Percentiles rank a stretch among this genome's conserved stretches.
Evolutionary conservation across 2,329 filamentous ascomycete genomes (phyloP).

Genomic region (Colletotrichum lindemuthianum): DNA sequence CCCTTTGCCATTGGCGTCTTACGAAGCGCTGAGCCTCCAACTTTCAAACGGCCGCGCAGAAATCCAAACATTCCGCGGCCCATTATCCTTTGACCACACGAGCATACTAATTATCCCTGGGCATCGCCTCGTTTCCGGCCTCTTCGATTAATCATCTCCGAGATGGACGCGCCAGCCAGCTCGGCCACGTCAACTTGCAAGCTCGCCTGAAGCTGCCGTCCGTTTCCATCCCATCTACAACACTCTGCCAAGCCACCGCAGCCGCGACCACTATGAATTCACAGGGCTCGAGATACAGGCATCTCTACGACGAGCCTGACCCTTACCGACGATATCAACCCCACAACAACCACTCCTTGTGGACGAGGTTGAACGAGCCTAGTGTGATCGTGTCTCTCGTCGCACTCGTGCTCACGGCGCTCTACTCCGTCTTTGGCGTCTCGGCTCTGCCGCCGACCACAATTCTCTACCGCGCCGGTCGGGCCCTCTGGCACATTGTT

Average conservation of each 20-base stretch:
- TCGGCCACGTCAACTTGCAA: slow-evolving; percentile 16
- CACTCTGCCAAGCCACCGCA: background rate
- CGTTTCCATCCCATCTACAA: slow-evolving; percentile 5
- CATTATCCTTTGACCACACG: slow-evolving; percentile 27
- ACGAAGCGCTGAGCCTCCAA: slow-evolving; percentile 4
- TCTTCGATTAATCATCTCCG: slow-evolving; percentile 19
- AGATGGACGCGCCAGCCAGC: slow-evolving; percentile 26
- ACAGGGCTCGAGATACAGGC: slow-evolving; percentile 21
- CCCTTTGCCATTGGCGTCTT: slow-evolving; percentile 13
- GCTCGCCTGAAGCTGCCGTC: slow-evolving; percentile 31
- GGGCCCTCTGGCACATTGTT: slow-evolving; percentile 69
- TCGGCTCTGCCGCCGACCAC: slow-evolving; percentile 43
- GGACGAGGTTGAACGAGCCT: slow-evolving; percentile 48
- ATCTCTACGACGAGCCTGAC: slow-evolving; percentile 33
- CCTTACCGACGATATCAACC: slow-evolving; percentile 19
- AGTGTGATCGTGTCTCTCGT: slow-evolving; percentile 48
- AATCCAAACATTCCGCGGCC: slow-evolving; percentile 18
- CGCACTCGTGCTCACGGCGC: slow-evolving; percentile 45
- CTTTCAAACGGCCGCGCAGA: slow-evolving; percentile 20
- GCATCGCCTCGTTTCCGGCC: slow-evolving; percentile 17
- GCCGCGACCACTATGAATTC: slow-evolving; percentile 34
- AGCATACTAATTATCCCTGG: slow-evolving; percentile 19
- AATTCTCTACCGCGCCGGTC: slow-evolving; percentile 42
- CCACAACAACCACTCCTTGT: slow-evolving; percentile 33
- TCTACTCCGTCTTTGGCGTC: slow-evolving; percentile 48